Conservation (phyloP, 176 grass and related monocot species). For the Lolium perenne region DNA sequence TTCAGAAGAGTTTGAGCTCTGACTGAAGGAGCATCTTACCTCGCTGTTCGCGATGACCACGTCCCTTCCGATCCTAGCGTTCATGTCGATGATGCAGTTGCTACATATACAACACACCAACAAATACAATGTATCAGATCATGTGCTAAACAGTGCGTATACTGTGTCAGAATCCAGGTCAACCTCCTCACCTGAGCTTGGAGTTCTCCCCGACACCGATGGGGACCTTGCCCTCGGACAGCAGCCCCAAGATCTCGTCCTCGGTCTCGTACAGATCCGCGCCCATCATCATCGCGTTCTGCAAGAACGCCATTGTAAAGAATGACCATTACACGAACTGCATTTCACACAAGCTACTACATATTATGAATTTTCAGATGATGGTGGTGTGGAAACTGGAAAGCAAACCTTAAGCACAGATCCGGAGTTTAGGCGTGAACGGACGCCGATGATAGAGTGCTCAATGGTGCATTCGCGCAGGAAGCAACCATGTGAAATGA, state of each 20-base stretch:
- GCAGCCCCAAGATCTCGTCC: constrained; percentile 61
- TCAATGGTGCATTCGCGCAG: constrained; percentile 64
- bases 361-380: neutral
- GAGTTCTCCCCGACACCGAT: constrained; percentile 78
- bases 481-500: constrained; percentile 88
- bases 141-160: too few species aligned
- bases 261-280: constrained; percentile 74
- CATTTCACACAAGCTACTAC: neutral
- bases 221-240: constrained; percentile 69
- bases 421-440: constrained; percentile 64
- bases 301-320: constrained; percentile 1
- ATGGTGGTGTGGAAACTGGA: neutral
- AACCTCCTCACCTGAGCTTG: constrained; percentile 58
- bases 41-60: constrained; percentile 68
- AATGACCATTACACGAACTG: neutral
- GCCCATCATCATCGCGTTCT: constrained; percentile 92
- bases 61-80: constrained; percentile 74
- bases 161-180: neutral
- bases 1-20: neutral
- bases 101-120: constrained; percentile 20
- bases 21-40: constrained; percentile 28
- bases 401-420: constrained; percentile 56
- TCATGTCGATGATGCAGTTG: constrained; percentile 91
- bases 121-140: neutral
- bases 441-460: constrained; percentile 65